Evolutionary conservation across 208 protist species (phyloP).

Genomic region (Crithidia thermophila): DNA sequence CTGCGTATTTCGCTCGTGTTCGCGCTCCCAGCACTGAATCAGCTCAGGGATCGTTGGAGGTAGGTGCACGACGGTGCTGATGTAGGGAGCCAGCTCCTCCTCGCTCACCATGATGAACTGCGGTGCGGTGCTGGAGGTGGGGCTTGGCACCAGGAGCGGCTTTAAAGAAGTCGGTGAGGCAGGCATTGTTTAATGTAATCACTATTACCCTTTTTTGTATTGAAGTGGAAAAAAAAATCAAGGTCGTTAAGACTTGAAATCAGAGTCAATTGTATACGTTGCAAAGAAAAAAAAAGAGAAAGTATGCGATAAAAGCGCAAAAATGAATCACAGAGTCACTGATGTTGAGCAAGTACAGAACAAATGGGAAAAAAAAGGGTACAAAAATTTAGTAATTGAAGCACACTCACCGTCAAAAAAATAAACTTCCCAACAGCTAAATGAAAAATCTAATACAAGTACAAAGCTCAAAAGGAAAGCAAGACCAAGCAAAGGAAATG

Average conservation of each 20-base stretch:
- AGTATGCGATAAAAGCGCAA: neutral
- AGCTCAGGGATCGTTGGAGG: slow-evolving; percentile 59
- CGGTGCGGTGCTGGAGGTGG: slow-evolving; percentile 1
- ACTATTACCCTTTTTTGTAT: too few species aligned
- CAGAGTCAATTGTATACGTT: too few species aligned
- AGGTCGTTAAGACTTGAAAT: too few species aligned
- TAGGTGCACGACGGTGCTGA: slow-evolving; percentile 32
- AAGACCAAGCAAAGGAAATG: too few species aligned
- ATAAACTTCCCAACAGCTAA: too few species aligned
- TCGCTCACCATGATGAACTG: slow-evolving; percentile 10
- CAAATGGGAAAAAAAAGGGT: neutral
- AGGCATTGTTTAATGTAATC: too few species aligned
- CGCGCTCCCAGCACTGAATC: slow-evolving; percentile 36
- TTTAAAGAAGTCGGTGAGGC: neutral
- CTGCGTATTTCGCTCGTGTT: slow-evolving; percentile 33
- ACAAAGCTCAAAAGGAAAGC: too few species aligned
- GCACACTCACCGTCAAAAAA: too few species aligned
- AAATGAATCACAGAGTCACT: neutral
- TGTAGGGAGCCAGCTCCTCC: slow-evolving; percentile 20
- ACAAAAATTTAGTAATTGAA: too few species aligned
- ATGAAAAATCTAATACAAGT: too few species aligned
- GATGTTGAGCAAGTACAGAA: neutral
- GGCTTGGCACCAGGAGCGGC: slow-evolving; percentile 15
- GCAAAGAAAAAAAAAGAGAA: neutral
- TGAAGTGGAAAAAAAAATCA: too few species aligned